Evolutionary conservation across 345 rosid genomes (phyloP), one percentile per base, ranked within the genome.

Genomic region (Trapa bicornis): DNA sequence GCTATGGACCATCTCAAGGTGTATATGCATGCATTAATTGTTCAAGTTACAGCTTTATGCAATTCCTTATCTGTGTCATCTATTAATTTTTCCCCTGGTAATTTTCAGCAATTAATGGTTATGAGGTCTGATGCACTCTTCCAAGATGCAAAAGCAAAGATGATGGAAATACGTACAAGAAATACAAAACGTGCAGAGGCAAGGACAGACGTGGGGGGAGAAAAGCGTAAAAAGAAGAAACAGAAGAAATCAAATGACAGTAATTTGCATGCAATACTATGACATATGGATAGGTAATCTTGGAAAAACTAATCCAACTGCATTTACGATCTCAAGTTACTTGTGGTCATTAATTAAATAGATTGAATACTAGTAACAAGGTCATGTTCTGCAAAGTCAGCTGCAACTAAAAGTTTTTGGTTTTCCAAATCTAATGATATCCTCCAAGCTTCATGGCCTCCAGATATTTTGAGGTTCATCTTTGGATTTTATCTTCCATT

Each of bases 1-100:
- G 97, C 92, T 60, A 86, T 89, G 96, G 92, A 95, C 82, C 99
- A 95, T 85, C 76, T 91, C 15, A 87, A 83, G 93, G 97, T 94
- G 68, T 42, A 71, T 50, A 54, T 5, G 50, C 10, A 54, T 5
- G 50, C 10, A 10, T 66, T 8, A 3, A 38, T 50, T 42, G 33
- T 54, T 65, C 56, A n/a, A 29, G 36, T 39, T 37, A 17, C 1
- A 41, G 39, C 42, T 14, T 65, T 41, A 11, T 4, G 8, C 32
- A 35, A 10, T 35, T 32, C 29, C 33, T 32, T 58, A 32, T 35
- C 35, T 35, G 9, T 29, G n/a, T 15, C 50, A 42, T 38, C 63
- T 5, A 43, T 37, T 43, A 5, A 10, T 38, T 12, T 48, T 14
- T 37, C 41, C 41, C 41, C 41, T 16, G 22, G 54, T 63, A 75